Evolutionary conservation across 202 grass and related monocot species (phyloP).

Genomic region (Digitaria exilis): DNA sequence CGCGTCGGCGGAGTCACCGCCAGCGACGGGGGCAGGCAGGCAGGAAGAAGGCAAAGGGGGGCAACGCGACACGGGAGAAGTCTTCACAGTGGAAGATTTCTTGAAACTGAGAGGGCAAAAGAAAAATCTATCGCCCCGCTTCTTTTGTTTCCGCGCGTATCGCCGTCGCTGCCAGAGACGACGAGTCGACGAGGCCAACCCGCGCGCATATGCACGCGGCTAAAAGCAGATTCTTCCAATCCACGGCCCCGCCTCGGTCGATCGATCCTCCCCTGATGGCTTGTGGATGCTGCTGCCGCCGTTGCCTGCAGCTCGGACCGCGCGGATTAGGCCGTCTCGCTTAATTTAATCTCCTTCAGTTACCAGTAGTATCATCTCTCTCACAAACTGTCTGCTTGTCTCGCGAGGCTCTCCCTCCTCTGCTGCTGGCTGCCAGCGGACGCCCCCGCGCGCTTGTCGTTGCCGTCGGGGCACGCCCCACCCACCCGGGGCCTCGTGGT

Average conservation of each 20-base stretch:
- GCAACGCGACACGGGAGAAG: conserved; percentile 22
- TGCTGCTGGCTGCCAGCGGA: not conserved
- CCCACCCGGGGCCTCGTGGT: not conserved
- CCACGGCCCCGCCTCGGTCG: not conserved
- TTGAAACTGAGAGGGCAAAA: not conserved
- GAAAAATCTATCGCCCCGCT: not conserved
- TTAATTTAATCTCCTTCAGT: not conserved
- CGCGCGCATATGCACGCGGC: conserved; percentile 15
- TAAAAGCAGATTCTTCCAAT: conserved; percentile 44
- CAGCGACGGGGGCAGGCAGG: not conserved
- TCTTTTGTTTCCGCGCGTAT: not conserved
- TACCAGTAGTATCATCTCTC: not conserved
- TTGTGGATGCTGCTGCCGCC: not conserved
- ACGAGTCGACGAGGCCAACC: not conserved
- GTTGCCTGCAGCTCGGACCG: not conserved
- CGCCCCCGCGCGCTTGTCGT: not conserved
- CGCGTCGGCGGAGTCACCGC: conserved; percentile 3
- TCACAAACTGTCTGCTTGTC: no score
- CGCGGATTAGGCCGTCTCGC: not conserved
- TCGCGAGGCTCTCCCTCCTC: not conserved
- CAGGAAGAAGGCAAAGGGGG: not conserved
- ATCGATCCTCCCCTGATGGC: no score
- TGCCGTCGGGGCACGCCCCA: not conserved
- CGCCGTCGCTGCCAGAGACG: not conserved
- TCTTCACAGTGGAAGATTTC: conserved; percentile 32